phyloP scores from a whole-genome alignment of 306 rosid species.

The Cicer pinnatifidum region DNA sequence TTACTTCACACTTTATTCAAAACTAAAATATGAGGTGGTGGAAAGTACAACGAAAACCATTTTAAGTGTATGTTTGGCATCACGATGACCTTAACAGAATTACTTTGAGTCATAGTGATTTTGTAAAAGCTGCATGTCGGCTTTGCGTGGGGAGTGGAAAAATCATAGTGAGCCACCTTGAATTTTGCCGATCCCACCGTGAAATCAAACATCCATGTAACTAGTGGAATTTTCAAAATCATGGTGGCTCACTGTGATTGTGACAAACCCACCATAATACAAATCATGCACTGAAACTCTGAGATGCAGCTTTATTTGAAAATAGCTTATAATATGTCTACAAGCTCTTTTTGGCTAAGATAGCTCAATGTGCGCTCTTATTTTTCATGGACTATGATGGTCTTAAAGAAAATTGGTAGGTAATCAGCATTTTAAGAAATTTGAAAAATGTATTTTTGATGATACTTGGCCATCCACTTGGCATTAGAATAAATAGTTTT shows the following conservation, averaged over 20 bases:
- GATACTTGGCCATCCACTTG: constrained; percentile 24
- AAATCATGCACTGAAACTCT: background rate
- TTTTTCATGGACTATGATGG: constrained; percentile 8
- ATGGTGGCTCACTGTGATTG: too few species aligned
- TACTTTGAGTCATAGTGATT: too few species aligned
- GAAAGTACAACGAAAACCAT: background rate
- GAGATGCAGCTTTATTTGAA: background rate
- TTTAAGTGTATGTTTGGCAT: background rate
- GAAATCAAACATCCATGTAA: too few species aligned
- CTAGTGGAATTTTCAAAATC: too few species aligned
- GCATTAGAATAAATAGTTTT: background rate
- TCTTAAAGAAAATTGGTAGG: background rate
- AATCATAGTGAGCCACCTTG: too few species aligned
- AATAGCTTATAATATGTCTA: background rate
- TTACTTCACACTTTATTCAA: constrained; percentile 18
- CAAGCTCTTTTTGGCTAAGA: background rate
- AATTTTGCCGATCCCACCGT: too few species aligned
- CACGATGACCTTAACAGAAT: too few species aligned
- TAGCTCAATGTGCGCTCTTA: background rate
- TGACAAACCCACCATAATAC: too few species aligned
- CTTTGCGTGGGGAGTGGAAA: too few species aligned
- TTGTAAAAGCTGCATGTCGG: too few species aligned
- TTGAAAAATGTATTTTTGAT: background rate
- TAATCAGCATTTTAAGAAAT: background rate
- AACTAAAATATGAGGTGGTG: background rate